Evolutionary conservation across 2,329 filamentous ascomycete species (phyloP).

Genomic region (Hymenoscyphus salicellus): DNA sequence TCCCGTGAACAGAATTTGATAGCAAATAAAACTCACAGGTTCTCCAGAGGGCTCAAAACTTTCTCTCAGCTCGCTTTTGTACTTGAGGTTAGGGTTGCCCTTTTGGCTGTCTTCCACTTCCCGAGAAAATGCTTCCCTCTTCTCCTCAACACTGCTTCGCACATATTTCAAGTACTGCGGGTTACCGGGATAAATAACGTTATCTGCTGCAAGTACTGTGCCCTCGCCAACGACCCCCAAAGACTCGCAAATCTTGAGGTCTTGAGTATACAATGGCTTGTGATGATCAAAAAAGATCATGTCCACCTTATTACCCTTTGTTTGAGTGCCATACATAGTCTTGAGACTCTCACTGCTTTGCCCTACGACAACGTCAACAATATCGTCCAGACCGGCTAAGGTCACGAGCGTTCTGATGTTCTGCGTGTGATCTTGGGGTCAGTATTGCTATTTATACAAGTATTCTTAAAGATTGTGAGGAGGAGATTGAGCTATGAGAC

Average conservation of each 20-base stretch:
- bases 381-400: conserved; percentile 67
- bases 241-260: conserved; percentile 74
- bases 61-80: conserved; percentile 60
- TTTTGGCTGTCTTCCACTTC: conserved; percentile 43
- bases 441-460: too few species aligned
- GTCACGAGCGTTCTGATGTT: conserved; percentile 53
- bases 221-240: conserved; percentile 62
- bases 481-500: too few species aligned
- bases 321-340: conserved; percentile 51
- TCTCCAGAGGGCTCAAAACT: conserved; percentile 68
- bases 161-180: conserved; percentile 71
- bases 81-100: conserved; percentile 64
- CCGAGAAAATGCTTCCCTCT: conserved; percentile 48
- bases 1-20: neutral
- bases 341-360: conserved; percentile 64
- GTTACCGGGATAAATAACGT: conserved; percentile 69
- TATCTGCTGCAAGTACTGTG: conserved; percentile 64
- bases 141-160: conserved; percentile 60
- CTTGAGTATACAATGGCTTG: conserved; percentile 71
- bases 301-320: conserved; percentile 21
- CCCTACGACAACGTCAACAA: conserved; percentile 70
- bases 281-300: conserved; percentile 71
- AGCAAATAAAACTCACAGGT: conserved; percentile 47
- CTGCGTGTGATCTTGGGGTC: too few species aligned
- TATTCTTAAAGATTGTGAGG: too few species aligned